Evolutionary conservation across 805 yeast genomes (phyloP).

Genomic region (Komagataella mondaviorum): DNA sequence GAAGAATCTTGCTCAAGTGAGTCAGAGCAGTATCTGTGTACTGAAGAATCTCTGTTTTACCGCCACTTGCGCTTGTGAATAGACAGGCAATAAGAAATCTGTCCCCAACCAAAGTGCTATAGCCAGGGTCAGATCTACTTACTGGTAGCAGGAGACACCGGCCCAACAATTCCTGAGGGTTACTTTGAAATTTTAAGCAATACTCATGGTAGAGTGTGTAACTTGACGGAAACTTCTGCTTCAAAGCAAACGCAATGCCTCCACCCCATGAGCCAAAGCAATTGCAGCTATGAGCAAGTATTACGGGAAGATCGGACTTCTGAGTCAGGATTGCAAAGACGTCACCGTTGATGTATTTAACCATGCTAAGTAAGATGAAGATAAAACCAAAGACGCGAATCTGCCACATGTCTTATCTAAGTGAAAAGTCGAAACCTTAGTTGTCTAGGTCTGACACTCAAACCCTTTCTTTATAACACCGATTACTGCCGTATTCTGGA

Average conservation of each 20-base stretch:
- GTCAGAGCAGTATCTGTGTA: conserved; percentile 36
- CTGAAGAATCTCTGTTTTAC: conserved; percentile 29
- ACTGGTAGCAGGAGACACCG: conserved; percentile 32
- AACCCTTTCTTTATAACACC: conserved; percentile 69
- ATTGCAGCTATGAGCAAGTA: conserved; percentile 72
- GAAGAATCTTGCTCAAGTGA: conserved; percentile 23
- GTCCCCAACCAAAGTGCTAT: conserved; percentile 11
- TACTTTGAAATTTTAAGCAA: conserved; percentile 18
- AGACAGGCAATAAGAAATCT: conserved; percentile 42
- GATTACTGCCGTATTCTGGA: conserved; percentile 81
- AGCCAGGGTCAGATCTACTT: conserved; percentile 17
- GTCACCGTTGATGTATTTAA: conserved; percentile 41
- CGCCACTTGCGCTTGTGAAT: conserved; percentile 54
- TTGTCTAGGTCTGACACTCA: conserved; percentile 23
- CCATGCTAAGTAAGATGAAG: conserved; percentile 3
- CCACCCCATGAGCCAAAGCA: conserved; percentile 77
- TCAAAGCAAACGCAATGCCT: conserved; percentile 59
- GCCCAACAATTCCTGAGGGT: conserved; percentile 32
- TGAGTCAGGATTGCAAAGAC: conserved; percentile 25
- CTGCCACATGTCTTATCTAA: neutral
- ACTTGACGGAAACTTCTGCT: conserved; percentile 39
- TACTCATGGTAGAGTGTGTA: conserved; percentile 31
- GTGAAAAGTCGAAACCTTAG: neutral
- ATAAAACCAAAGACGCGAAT: neutral
- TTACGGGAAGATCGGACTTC: conserved; percentile 18